Conservation (phyloP, 257 asterid species). For the Craterostigma plantagineum region DNA sequence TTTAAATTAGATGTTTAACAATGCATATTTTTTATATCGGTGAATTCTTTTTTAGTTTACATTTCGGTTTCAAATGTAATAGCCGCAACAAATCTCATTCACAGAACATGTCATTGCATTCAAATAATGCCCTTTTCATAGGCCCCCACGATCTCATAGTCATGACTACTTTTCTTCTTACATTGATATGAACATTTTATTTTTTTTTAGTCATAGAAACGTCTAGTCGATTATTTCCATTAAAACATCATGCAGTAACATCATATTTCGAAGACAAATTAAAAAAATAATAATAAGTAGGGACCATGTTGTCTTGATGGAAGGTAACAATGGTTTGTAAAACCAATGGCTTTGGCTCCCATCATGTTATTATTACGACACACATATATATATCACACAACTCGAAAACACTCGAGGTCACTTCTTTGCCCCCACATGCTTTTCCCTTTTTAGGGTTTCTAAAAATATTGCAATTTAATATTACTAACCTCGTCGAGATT, state of each 20-base stretch:
- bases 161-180: background rate
- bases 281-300: constrained; percentile 7
- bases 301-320: constrained; percentile 30
- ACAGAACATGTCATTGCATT: constrained; percentile 67
- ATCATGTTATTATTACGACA: too few species aligned
- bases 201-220: too few species aligned
- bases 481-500: background rate
- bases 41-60: too few species aligned
- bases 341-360: too few species aligned
- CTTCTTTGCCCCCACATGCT: constrained; percentile 12
- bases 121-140: constrained; percentile 11
- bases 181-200: background rate
- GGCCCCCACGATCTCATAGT: constrained; percentile 22
- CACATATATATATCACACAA: too few species aligned
- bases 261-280: constrained; percentile 3
- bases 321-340: constrained; percentile 8
- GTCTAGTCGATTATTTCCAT: too few species aligned
- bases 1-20: too few species aligned
- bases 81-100: constrained; percentile 33
- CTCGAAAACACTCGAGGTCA: constrained; percentile 1
- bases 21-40: too few species aligned
- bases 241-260: background rate
- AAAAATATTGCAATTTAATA: background rate
- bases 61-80: constrained; percentile 12
- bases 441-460: constrained; percentile 9